Percentiles rank a stretch among this genome's conserved stretches.
Conservation (phyloP, 2,329 filamentous ascomycete species). For the Elsinoe arachidis region DNA sequence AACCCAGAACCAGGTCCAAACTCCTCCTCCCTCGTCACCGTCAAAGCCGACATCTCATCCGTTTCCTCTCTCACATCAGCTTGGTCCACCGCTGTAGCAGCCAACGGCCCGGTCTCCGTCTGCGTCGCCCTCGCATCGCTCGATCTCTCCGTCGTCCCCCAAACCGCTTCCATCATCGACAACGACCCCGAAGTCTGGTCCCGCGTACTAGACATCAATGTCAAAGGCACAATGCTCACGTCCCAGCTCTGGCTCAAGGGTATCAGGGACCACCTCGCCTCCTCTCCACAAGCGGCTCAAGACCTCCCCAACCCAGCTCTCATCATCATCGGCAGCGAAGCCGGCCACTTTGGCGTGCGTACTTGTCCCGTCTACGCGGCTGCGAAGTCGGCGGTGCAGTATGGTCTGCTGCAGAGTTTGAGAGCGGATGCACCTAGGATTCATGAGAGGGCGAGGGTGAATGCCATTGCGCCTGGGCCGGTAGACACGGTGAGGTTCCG, state of each 20-base stretch:
- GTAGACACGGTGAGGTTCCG: constrained; percentile 37
- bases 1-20: constrained; percentile 22
- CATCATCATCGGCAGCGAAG: constrained; percentile 40
- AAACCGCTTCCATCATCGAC: constrained; percentile 33
- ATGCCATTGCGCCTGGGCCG: constrained; percentile 40
- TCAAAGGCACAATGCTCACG: constrained; percentile 37
- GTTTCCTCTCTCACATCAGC: constrained; percentile 27
- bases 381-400: constrained; percentile 39
- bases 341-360: constrained; percentile 38
- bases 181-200: constrained; percentile 34
- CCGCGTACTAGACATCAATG: constrained; percentile 36
- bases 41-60: constrained; percentile 29
- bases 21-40: constrained; percentile 14
- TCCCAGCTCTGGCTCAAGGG: constrained; percentile 36
- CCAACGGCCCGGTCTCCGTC: constrained; percentile 31
- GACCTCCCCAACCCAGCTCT: constrained; percentile 31
- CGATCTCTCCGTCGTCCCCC: constrained; percentile 35
- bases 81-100: constrained; percentile 28
- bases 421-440: constrained; percentile 34
- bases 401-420: constrained; percentile 35
- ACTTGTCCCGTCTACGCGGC: constrained; percentile 38
- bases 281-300: constrained; percentile 10
- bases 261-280: constrained; percentile 23
- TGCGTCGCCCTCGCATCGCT: constrained; percentile 38
- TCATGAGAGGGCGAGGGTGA: constrained; percentile 33